Evolutionary conservation across 176 grass and related monocot genomes (phyloP).

Genomic region (Paspalum notatum): DNA sequence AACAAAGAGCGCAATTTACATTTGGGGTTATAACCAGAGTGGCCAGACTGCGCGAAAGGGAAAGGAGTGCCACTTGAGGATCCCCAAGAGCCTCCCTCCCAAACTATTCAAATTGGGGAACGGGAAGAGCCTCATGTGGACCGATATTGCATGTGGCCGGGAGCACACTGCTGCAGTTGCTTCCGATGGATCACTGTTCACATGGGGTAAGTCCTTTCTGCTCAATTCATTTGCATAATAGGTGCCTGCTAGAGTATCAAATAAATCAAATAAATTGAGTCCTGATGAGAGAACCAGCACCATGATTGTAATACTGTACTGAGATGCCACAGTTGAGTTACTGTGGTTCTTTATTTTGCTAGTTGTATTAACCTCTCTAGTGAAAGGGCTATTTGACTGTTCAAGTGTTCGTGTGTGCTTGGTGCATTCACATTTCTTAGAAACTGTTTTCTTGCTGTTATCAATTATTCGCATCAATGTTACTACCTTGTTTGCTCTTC

Average conservation of each 20-base stretch:
- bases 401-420: slow-evolving; percentile 10
- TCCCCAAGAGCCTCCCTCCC: slow-evolving; percentile 80
- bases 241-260: neutral
- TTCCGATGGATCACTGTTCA: slow-evolving; percentile 84
- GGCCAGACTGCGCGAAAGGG: slow-evolving; percentile 87
- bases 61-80: slow-evolving; percentile 72
- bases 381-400: neutral
- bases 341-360: slow-evolving; percentile 8
- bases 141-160: slow-evolving; percentile 83
- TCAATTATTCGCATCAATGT: neutral
- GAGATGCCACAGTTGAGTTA: slow-evolving; percentile 3
- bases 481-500: neutral
- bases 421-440: neutral
- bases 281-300: neutral
- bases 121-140: slow-evolving; percentile 63
- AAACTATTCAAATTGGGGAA: slow-evolving; percentile 64
- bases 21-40: slow-evolving; percentile 94
- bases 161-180: slow-evolving; percentile 88
- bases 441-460: slow-evolving; percentile 7
- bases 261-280: neutral
- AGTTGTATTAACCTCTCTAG: slow-evolving; percentile 14
- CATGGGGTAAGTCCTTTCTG: slow-evolving; percentile 70
- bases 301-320: slow-evolving; percentile 12
- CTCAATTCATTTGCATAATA: slow-evolving; percentile 1
- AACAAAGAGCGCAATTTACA: slow-evolving; percentile 83